Conservation (phyloP, 805 yeast genomes). For the Suhomyces canberraensis region DNA sequence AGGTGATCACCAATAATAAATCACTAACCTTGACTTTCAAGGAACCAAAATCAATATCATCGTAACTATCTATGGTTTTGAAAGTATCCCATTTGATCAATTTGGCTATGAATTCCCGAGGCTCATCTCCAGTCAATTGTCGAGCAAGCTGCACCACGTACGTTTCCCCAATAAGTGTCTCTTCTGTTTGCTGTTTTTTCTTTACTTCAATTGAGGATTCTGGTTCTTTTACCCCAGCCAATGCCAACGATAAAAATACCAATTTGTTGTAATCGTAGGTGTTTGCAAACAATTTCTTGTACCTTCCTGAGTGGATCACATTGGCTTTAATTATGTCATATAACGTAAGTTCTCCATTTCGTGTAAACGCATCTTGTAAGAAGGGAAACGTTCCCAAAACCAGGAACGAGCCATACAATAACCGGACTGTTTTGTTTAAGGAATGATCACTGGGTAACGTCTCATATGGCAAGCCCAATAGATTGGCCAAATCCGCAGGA, state of each 20-base stretch:
- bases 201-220: not conserved
- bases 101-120: constrained; percentile 10
- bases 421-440: not conserved
- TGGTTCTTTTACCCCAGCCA: not conserved
- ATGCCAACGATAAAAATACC: constrained; percentile 44
- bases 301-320: constrained; percentile 43
- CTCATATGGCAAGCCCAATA: constrained; percentile 12
- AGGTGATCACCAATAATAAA: constrained; percentile 45
- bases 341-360: constrained; percentile 37
- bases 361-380: constrained; percentile 28
- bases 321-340: constrained; percentile 23
- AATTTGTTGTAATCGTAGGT: constrained; percentile 42
- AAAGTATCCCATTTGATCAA: constrained; percentile 29
- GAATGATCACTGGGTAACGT: not conserved
- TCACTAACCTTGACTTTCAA: constrained; percentile 38
- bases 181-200: not conserved
- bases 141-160: not conserved
- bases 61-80: constrained; percentile 40
- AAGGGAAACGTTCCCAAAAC: constrained; percentile 52
- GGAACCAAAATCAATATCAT: constrained; percentile 38
- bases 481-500: constrained; percentile 18
- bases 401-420: constrained; percentile 37
- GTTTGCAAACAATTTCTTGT: constrained; percentile 29
- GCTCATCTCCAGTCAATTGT: constrained; percentile 8
- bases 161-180: not conserved